Percentiles rank a stretch among this genome's conserved stretches.
These are phyloP conservation scores for Colletotrichum tamarilloi DNA, from an alignment of 2,329 filamentous ascomycete species.

Conservation along the genomic window DNA sequence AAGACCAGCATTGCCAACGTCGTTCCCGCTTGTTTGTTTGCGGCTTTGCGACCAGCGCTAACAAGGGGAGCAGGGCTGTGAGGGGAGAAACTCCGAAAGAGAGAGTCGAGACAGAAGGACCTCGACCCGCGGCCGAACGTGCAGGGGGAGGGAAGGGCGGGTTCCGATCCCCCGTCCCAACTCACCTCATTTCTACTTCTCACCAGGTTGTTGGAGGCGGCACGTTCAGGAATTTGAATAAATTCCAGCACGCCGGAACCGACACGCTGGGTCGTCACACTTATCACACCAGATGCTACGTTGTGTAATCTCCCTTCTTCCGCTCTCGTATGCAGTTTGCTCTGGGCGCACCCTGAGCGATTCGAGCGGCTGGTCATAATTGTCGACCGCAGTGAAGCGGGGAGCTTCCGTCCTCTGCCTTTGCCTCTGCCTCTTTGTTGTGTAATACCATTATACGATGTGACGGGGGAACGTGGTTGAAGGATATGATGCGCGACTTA, in stretches of 20 bases:
- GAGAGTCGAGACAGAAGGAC: too few species aligned
- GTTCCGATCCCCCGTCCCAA: background rate
- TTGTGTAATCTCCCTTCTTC: slow-evolving; percentile 14
- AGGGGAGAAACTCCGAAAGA: background rate
- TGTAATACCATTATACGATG: background rate
- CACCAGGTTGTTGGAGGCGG: background rate
- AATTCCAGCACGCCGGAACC: background rate
- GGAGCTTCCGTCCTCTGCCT: background rate
- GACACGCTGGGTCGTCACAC: slow-evolving; percentile 11
- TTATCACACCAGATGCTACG: slow-evolving; percentile 6
- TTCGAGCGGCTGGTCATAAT: background rate
- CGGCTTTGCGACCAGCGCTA: background rate
- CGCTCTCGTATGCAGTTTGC: slow-evolving; percentile 9
- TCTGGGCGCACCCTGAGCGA: background rate
- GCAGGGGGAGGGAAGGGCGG: background rate
- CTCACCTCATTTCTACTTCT: background rate
- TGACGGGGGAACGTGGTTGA: background rate
- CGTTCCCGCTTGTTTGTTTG: slow-evolving; percentile 1
- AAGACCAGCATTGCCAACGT: background rate
- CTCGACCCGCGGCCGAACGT: background rate
- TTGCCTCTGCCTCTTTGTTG: background rate
- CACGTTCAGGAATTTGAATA: background rate
- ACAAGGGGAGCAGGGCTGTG: background rate
- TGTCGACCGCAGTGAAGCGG: background rate
- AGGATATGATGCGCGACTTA: background rate